Percentiles rank a stretch among this genome's conserved stretches.
phyloP scores from a whole-genome alignment of 345 rosid genomes.

The Gossypium arboreum region DNA sequence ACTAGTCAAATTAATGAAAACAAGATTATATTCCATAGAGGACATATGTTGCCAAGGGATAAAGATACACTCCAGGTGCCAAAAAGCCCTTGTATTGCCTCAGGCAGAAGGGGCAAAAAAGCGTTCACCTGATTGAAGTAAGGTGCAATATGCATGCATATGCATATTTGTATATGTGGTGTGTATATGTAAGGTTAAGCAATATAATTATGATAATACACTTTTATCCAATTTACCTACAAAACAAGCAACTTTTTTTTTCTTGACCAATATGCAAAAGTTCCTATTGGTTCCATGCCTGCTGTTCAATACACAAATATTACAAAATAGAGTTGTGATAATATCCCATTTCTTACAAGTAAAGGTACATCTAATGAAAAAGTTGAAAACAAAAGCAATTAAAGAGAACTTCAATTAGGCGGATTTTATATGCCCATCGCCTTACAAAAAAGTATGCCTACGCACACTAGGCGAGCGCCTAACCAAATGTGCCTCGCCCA shows the following conservation, averaged over 20 bases:
- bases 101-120: no score
- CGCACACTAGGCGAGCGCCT: background rate
- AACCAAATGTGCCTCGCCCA: background rate
- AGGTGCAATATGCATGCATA: no score
- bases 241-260: no score
- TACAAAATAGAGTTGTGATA: background rate
- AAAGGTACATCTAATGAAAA: no score
- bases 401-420: background rate
- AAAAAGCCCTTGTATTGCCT: no score
- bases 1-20: background rate
- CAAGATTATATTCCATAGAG: background rate
- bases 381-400: background rate
- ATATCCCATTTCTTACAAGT: background rate
- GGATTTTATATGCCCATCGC: background rate
- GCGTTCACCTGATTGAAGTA: no score
- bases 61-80: no score
- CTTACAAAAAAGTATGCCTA: background rate
- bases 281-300: background rate
- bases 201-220: no score
- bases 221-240: no score
- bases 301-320: background rate
- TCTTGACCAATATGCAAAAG: background rate
- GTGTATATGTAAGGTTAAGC: no score
- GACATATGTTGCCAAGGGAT: background rate
- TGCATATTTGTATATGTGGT: no score